Conservation (phyloP, 257 asterid genomes). For the Solanum ossicruentum region DNA sequence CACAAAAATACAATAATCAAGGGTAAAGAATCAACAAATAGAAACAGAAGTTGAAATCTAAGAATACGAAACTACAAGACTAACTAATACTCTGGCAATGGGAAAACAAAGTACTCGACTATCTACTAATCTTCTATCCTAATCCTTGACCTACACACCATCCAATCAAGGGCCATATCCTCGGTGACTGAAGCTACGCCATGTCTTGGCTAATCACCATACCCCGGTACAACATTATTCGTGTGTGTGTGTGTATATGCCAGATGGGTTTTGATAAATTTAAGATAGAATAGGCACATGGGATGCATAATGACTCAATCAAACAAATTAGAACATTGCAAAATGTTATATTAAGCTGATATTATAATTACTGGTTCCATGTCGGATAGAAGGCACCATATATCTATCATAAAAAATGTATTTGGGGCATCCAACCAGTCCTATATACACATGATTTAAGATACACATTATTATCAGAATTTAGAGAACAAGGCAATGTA, state of each 20-base stretch:
- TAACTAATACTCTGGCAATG: background rate
- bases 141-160: background rate
- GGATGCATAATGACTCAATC: background rate
- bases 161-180: background rate
- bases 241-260: background rate
- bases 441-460: background rate
- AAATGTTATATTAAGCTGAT: background rate
- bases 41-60: background rate
- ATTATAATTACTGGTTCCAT: background rate
- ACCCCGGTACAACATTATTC: background rate
- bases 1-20: background rate
- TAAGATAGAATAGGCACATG: background rate
- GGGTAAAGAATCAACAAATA: background rate
- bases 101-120: background rate
- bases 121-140: background rate
- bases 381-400: background rate
- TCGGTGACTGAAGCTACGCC: background rate
- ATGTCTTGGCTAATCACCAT: background rate
- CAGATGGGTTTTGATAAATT: background rate
- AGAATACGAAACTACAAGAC: background rate
- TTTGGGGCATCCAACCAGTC: background rate
- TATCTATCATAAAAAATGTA: background rate
- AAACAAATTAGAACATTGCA: background rate
- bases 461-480: background rate
- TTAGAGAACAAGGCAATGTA: background rate